These are phyloP conservation scores for Tolypocladium nubicola DNA, from an alignment of 2,329 filamentous ascomycete species.

Conservation along the genomic window DNA sequence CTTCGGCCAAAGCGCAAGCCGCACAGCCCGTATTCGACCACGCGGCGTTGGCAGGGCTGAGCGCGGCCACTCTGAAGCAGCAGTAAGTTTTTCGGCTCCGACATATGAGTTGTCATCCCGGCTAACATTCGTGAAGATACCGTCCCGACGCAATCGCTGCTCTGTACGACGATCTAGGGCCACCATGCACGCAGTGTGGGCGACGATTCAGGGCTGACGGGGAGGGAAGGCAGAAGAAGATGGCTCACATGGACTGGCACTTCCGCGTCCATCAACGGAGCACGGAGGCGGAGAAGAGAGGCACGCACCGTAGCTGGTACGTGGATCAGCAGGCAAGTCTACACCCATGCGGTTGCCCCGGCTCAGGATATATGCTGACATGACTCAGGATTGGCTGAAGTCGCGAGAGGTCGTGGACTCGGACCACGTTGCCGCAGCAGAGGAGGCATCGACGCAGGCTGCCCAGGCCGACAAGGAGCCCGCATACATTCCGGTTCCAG, in stretches of 20 bases:
- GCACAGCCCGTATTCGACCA: background rate
- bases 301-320: constrained; percentile 90
- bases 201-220: constrained; percentile 71
- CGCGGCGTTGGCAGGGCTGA: constrained; percentile 36
- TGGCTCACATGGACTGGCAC: constrained; percentile 94
- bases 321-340: constrained; percentile 68
- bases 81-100: constrained; percentile 41
- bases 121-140: constrained; percentile 36
- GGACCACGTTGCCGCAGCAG: constrained; percentile 28
- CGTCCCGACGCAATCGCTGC: constrained; percentile 63
- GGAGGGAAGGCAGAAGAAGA: constrained; percentile 76
- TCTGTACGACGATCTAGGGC: constrained; percentile 73
- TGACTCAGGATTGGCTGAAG: constrained; percentile 71
- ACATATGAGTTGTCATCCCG: background rate
- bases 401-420: constrained; percentile 71
- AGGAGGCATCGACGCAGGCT: constrained; percentile 20
- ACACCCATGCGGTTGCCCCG: background rate
- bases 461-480: constrained; percentile 31
- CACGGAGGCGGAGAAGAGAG: constrained; percentile 73
- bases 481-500: constrained; percentile 74
- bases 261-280: constrained; percentile 88
- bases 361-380: constrained; percentile 14
- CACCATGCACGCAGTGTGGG: constrained; percentile 85
- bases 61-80: constrained; percentile 56
- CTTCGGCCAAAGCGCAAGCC: constrained; percentile 18